Base-by-base conservation (phyloP, 306 rosid genomes). In the Pterocarpus macrocarpus region DNA sequence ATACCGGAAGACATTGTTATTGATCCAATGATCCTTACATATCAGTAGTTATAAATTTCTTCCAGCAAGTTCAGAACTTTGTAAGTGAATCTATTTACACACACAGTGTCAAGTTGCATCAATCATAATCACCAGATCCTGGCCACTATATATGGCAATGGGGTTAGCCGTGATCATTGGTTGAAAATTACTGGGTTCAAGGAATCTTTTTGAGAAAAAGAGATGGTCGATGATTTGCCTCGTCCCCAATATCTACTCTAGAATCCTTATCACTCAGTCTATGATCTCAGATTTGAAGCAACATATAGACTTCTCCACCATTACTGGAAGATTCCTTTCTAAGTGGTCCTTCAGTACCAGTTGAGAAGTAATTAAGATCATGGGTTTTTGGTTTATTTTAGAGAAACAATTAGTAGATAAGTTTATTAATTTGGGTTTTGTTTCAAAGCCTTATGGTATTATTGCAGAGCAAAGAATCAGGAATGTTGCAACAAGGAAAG, bases 211-310 rank as follows among this genome's bases (percentile, higher is more conserved):
- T 59, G 43, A 80, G 62, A 72, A 76, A 73, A 83, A 80, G 59
- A 68, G 85, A 86, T 69, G 83, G 85, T 69, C 8, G 65, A 69
- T 69, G 87, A 79, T 83, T 75, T 77, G 39, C 82, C 86, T 57
- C 73, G 80, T 79, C 86, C 65, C 56, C 62, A 73, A 71, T 81
- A 76, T 84, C 57, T 84, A 56, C 80, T 85, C 33, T 86, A 44
- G 88, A 88, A 80, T 87, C 91, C 87, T 85, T 77, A 86, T 88
- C 90, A 86, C 65, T 57, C 80, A 44, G 68, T 87, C 82, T 73
- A 22, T 22, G 28, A 79, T 81, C 89, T 74, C 66, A 45, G 35
- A 55, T 22, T 64, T 74, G 75, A 86, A 85, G 82, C 9, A 30
- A 83, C 52, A 80, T 78, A n/a, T 53, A 53, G 82, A 84, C 64